Percentiles rank a stretch among this genome's conserved stretches.
These are phyloP conservation scores for Penicillium chermesinum DNA, from an alignment of 495 filamentous ascomycete species.

Conservation along the genomic window DNA sequence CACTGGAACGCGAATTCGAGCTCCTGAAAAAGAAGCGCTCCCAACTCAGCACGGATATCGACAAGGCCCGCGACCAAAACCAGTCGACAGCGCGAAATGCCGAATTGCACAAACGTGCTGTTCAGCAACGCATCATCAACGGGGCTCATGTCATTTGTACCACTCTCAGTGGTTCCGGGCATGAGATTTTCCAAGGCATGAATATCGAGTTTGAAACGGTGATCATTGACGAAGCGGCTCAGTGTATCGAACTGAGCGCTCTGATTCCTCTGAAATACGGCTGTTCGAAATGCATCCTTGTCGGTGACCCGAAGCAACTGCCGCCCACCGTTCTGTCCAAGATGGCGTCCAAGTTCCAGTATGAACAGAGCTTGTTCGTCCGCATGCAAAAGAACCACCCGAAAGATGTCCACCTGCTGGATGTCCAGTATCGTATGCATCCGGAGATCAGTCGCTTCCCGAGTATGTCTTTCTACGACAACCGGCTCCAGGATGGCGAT, in stretches of 20 bases:
- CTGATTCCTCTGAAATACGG: conserved; percentile 97
- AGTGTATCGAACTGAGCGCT: conserved; percentile 95
- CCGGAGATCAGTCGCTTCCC: conserved; percentile 90
- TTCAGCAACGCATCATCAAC: conserved; percentile 88
- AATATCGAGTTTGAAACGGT: conserved; percentile 98
- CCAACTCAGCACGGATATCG: conserved; percentile 71
- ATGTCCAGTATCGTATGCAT: conserved; percentile 98
- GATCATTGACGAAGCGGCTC: conserved; percentile 95
- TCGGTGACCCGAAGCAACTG: conserved; percentile 95
- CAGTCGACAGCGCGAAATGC: conserved; percentile 68
- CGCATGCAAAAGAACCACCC: conserved; percentile 93
- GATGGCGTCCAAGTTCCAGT: conserved; percentile 86
- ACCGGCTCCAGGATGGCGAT: conserved; percentile 73
- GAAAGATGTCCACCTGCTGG: conserved; percentile 85
- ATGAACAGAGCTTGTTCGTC: conserved; percentile 97
- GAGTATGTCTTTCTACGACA: conserved; percentile 86
- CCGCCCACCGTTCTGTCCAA: conserved; percentile 93
- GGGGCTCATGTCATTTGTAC: conserved; percentile 90
- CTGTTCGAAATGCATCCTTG: conserved; percentile 92
- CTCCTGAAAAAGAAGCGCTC: conserved; percentile 67
- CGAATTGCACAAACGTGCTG: conserved; percentile 76
- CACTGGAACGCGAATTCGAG: conserved; percentile 73
- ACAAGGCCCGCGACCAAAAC: conserved; percentile 77
- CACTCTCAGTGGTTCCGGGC: conserved; percentile 90
- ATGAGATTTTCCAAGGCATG: conserved; percentile 93